Base-by-base conservation (phyloP, 768 basidiomycete species). In the Suillus decipiens region DNA sequence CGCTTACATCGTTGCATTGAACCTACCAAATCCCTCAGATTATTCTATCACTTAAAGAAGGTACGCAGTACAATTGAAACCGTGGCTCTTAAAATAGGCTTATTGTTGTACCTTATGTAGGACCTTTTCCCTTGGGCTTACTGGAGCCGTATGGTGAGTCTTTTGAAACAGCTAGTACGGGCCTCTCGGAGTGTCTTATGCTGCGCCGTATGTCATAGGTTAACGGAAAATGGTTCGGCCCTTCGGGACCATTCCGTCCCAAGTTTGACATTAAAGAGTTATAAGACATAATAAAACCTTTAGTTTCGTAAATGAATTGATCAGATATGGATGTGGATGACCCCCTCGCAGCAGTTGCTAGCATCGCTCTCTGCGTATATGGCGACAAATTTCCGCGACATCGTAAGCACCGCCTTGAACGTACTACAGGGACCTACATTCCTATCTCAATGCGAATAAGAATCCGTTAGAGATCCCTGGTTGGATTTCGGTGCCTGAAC, bases 21-120 rank as follows among this genome's bases (percentile, higher is more conserved):
- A 54, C 60, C 57, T 54, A 24, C 19, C n/a, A 22, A 12, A 22
- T 24, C 14, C 24, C 63, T 39, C 68, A 90, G 89, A 61, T 65
- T 86, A 4, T 96, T 91, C 81, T 97, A 95, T 77, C 86, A 95
- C 76, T 76, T 98, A 58, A 96, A 95, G 77, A 96, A 89, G 82
- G 89, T 84, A 71, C 22, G 66, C 2, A 34, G 11, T 7, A 12
- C 31, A 53, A 33, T 53, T 53, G 58, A 42, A 60, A 56, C 41
- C 9, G 45, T 41, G 28, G 39, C 60, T 43, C 9, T 19, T 55
- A 60, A 33, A 28, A n/a, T 51, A 28, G 11, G 28, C 17, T 50
- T 59, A 59, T 42, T 36, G 59, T 34, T 39, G 47, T n/a, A 64
- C n/a, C 54, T 41, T 63, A 47, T 56, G 19, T 59, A 72, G 73